These are phyloP conservation scores for Galerina sulciceps DNA, from an alignment of 768 basidiomycete species.

Conservation along the genomic window DNA sequence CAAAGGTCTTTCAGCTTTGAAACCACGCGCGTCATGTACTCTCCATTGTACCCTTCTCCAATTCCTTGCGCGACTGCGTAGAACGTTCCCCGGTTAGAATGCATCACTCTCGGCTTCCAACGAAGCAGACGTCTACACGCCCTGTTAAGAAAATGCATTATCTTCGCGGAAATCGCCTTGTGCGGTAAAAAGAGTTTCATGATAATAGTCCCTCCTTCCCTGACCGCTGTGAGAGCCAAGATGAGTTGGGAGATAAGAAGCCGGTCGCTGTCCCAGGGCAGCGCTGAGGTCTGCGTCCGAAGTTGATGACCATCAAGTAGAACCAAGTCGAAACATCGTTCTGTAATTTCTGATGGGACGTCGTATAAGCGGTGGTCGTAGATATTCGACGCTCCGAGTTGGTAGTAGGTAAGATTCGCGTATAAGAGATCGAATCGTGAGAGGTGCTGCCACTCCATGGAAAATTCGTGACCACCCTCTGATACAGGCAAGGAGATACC, in stretches of 20 bases:
- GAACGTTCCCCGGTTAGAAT: constrained; percentile 7
- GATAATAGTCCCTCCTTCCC: constrained; percentile 6
- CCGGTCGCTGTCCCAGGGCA: constrained; percentile 7
- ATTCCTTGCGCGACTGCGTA: constrained; percentile 7
- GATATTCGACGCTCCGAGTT: background rate
- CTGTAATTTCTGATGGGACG: background rate
- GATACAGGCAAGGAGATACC: constrained; percentile 7
- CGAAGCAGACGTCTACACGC: background rate
- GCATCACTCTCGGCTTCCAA: constrained; percentile 6
- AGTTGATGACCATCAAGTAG: constrained; percentile 12
- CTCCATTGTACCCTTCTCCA: background rate
- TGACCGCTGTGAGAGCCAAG: constrained; percentile 2
- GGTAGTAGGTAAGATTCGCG: constrained; percentile 3
- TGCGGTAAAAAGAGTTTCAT: constrained; percentile 9
- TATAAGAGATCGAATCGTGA: background rate
- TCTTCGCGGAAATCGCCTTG: background rate
- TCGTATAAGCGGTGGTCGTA: background rate
- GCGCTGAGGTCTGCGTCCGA: background rate
- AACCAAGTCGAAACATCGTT: background rate
- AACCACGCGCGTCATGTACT: background rate
- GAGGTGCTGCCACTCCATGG: background rate
- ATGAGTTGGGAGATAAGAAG: constrained; percentile 11
- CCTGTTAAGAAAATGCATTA: background rate
- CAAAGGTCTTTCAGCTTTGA: background rate
- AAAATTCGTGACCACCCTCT: constrained; percentile 9